Percentiles rank a stretch among this genome's conserved stretches.
Evolutionary conservation across 2,329 filamentous ascomycete genomes (phyloP).

Genomic region (Arthrobotrys entomopaga): DNA sequence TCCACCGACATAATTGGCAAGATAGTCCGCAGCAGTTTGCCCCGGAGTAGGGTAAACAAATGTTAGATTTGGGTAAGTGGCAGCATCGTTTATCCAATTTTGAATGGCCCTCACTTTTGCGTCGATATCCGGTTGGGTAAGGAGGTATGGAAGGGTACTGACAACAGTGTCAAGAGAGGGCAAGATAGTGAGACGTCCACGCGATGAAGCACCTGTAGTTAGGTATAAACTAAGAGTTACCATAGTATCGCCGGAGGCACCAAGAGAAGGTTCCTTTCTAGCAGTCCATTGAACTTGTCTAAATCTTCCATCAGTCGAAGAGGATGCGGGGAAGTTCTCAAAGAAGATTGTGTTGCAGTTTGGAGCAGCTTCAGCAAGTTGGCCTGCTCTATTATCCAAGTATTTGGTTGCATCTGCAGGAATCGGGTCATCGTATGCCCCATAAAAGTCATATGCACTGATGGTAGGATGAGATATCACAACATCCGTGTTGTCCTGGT

Average conservation of each 20-base stretch:
- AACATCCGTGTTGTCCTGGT: slow-evolving; percentile 70
- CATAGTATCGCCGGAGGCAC: slow-evolving; percentile 62
- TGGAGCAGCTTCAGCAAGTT: slow-evolving; percentile 67
- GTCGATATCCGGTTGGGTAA: slow-evolving; percentile 69
- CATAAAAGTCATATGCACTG: slow-evolving; percentile 74
- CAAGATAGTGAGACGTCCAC: slow-evolving; percentile 63
- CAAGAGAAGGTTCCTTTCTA: slow-evolving; percentile 70
- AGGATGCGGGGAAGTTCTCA: slow-evolving; percentile 61
- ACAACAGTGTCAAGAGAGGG: slow-evolving; percentile 65
- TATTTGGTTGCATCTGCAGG: slow-evolving; percentile 65
- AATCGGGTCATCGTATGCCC: slow-evolving; percentile 67
- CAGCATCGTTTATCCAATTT: slow-evolving; percentile 69
- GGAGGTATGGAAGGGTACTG: slow-evolving; percentile 70
- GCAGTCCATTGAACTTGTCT: slow-evolving; percentile 75
- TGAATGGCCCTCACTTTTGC: slow-evolving; percentile 74
- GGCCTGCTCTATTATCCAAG: slow-evolving; percentile 65
- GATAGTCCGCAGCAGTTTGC: slow-evolving; percentile 65
- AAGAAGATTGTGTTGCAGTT: slow-evolving; percentile 58
- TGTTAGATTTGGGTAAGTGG: slow-evolving; percentile 68
- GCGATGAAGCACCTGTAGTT: slow-evolving; percentile 66
- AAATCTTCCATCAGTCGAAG: slow-evolving; percentile 69
- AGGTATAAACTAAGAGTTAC: slow-evolving; percentile 67
- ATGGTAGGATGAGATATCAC: slow-evolving; percentile 67
- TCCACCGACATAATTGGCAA: slow-evolving; percentile 55
- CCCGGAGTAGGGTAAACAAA: slow-evolving; percentile 68